phyloP scores from a whole-genome alignment of 1,139 yeast species.

The Taphrina populina region DNA sequence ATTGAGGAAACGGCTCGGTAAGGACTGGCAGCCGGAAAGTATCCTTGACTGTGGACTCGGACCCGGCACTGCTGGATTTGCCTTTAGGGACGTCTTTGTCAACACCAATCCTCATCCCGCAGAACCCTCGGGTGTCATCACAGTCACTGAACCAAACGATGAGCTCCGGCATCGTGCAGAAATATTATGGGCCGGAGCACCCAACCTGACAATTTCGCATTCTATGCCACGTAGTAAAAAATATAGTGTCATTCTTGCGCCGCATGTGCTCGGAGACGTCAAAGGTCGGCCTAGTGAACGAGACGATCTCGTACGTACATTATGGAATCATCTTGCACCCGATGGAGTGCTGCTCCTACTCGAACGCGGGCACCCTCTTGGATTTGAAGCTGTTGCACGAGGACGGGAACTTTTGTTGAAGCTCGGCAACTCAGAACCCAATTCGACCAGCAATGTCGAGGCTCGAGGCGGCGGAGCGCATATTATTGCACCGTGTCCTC shows the following conservation, averaged over 20 bases:
- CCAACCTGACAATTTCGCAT: constrained; percentile 1
- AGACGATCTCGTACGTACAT: constrained; percentile 18
- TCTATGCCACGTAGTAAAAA: constrained; percentile 1
- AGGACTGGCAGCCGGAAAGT: constrained; percentile 60
- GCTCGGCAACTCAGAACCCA: constrained; percentile 48
- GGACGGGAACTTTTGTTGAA: constrained; percentile 86
- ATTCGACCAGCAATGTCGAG: background rate
- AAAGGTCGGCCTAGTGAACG: constrained; percentile 21
- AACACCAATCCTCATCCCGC: constrained; percentile 41
- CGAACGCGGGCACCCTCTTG: constrained; percentile 87
- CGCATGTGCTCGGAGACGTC: constrained; percentile 13
- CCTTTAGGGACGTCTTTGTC: constrained; percentile 78
- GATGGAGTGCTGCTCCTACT: constrained; percentile 70
- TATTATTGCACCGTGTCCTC: constrained; percentile 86
- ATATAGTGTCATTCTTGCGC: constrained; percentile 28
- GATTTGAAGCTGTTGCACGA: constrained; percentile 83
- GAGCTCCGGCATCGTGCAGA: constrained; percentile 21
- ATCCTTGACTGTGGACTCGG: constrained; percentile 85
- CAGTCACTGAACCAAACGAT: constrained; percentile 10
- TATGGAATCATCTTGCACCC: constrained; percentile 37
- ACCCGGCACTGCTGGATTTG: constrained; percentile 90
- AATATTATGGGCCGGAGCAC: constrained; percentile 15
- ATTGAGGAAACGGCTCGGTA: constrained; percentile 55
- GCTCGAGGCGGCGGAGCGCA: constrained; percentile 32
- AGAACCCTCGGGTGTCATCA: background rate